Evolutionary conservation across 2,329 filamentous ascomycete species (phyloP).

Genomic region (Daldinia eschscholtzii): DNA sequence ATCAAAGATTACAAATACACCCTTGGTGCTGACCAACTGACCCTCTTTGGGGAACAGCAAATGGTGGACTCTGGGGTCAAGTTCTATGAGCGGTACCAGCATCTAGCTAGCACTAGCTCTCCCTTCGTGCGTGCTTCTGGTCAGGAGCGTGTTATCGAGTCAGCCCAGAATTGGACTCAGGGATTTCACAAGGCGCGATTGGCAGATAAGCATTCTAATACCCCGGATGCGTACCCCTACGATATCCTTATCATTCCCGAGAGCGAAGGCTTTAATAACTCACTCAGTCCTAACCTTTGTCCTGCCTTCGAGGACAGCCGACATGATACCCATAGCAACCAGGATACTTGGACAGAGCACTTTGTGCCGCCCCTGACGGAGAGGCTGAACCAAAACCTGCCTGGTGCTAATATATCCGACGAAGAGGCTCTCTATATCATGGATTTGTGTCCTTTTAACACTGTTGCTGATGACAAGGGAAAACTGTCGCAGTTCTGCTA

Average conservation of each 20-base stretch:
- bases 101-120: constrained; percentile 67
- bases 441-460: constrained; percentile 90
- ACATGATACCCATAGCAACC: constrained; percentile 63
- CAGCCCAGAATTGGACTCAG: constrained; percentile 79
- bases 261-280: constrained; percentile 77
- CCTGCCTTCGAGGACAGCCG: constrained; percentile 74
- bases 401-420: constrained; percentile 73
- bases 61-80: constrained; percentile 80
- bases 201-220: constrained; percentile 57
- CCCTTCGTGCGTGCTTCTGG: constrained; percentile 81
- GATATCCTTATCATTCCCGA: constrained; percentile 79
- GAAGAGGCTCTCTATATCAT: constrained; percentile 79
- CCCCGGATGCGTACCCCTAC: constrained; percentile 62
- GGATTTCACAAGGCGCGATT: constrained; percentile 75
- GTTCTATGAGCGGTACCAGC: constrained; percentile 79
- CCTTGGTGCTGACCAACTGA: constrained; percentile 77
- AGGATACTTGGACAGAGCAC: constrained; percentile 68
- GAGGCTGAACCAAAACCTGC: constrained; percentile 77
- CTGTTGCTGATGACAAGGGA: constrained; percentile 71
- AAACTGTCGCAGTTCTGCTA: constrained; percentile 78
- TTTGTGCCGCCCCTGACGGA: constrained; percentile 77
- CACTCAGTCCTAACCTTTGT: constrained; percentile 81
- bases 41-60: constrained; percentile 74
- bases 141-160: constrained; percentile 78
- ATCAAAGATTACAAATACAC: constrained; percentile 78